Evolutionary conservation across 1,139 yeast species (phyloP).

Genomic region (Pichia kudriavzevii): DNA sequence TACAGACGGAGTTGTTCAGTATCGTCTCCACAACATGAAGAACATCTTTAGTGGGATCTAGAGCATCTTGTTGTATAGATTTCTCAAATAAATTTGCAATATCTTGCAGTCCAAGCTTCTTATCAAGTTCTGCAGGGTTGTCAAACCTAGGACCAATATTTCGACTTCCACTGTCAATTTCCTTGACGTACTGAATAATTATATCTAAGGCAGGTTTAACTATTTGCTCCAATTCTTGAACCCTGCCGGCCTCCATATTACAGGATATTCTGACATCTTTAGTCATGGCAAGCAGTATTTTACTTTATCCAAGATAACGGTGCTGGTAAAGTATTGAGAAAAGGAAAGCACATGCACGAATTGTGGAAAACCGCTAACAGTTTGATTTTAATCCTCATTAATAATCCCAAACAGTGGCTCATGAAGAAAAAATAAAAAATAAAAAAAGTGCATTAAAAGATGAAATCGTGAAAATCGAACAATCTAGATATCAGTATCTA

Average conservation of each 20-base stretch:
- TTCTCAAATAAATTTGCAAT: conserved; percentile 14
- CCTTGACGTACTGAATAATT: conserved; percentile 33
- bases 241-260: conserved; percentile 22
- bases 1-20: conserved; percentile 63
- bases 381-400: too few species aligned
- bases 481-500: too few species aligned
- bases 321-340: neutral
- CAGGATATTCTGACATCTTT: conserved; percentile 1
- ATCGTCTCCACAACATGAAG: conserved; percentile 48
- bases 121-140: conserved; percentile 30
- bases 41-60: conserved; percentile 30
- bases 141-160: conserved; percentile 32
- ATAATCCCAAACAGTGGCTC: too few species aligned
- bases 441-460: too few species aligned
- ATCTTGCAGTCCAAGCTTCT: conserved; percentile 20
- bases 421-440: too few species aligned
- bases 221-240: conserved; percentile 37
- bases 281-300: too few species aligned
- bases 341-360: neutral
- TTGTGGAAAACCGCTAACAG: too few species aligned
- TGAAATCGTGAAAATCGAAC: too few species aligned
- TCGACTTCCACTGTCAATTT: conserved; percentile 30
- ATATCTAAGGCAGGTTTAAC: conserved; percentile 32
- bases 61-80: conserved; percentile 15
- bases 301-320: too few species aligned